Conservation (phyloP, 352 stramenopile genomes). For the Phytophthora sp. region DNA sequence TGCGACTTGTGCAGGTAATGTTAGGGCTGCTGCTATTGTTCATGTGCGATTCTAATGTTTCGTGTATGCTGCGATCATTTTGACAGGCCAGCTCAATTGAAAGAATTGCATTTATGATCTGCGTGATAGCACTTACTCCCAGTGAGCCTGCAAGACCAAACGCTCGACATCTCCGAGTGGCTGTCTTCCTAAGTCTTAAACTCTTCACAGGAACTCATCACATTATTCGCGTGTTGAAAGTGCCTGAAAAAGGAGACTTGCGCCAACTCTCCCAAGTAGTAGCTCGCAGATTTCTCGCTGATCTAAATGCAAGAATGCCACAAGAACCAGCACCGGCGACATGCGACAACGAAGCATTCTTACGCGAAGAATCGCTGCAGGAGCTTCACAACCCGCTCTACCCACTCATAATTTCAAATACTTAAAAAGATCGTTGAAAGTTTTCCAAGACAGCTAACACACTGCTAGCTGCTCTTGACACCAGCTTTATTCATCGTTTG, state of each 20-base stretch:
- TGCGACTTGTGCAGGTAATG: conserved; percentile 55
- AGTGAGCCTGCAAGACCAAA: neutral
- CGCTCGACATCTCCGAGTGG: conserved; percentile 26
- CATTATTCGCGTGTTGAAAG: conserved; percentile 52
- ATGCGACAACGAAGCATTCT: conserved; percentile 51
- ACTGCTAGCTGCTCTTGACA: conserved; percentile 1
- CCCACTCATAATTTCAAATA: conserved; percentile 55
- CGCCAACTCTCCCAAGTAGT: conserved; percentile 37
- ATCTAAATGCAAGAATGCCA: conserved; percentile 33
- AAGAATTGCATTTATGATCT: conserved; percentile 55
- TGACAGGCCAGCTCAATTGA: conserved; percentile 33
- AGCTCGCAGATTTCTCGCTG: conserved; percentile 31
- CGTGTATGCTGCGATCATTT: neutral
- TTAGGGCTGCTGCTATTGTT: neutral
- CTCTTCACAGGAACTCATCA: conserved; percentile 47
- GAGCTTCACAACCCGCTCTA: conserved; percentile 50
- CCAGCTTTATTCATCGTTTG: too few relatives aligned
- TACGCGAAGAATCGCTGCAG: conserved; percentile 44
- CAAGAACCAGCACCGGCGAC: conserved; percentile 11
- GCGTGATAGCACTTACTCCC: conserved; percentile 43
- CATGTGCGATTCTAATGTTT: neutral
- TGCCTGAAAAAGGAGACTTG: conserved; percentile 37
- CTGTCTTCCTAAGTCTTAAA: conserved; percentile 54
- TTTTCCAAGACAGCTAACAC: conserved; percentile 8
- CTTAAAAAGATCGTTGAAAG: conserved; percentile 4